A percentile compares a stretch with the other conserved stretches of the same genome.
phyloP scores from a whole-genome alignment of 257 asterid species.

The Mitragyna speciosa region DNA sequence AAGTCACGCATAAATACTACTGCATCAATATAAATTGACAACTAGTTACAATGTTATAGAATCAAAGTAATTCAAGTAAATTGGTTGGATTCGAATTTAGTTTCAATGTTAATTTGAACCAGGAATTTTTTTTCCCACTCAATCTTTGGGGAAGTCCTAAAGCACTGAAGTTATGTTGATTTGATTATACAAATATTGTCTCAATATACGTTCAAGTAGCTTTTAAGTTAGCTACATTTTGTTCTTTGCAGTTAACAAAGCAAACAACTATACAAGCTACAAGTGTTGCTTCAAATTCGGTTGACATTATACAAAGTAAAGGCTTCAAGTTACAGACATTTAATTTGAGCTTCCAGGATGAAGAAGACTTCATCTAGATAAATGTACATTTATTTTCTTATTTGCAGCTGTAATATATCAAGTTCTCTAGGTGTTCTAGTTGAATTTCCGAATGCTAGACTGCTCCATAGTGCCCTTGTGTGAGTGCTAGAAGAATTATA shows the following conservation, averaged over 20 bases:
- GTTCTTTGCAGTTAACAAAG: constrained; percentile 52
- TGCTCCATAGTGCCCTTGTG: constrained; percentile 5
- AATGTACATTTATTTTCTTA: not conserved
- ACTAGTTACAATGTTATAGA: not conserved
- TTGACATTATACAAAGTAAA: constrained; percentile 82
- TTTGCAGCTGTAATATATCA: not conserved
- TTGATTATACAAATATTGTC: too few relatives aligned
- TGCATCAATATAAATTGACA: not conserved
- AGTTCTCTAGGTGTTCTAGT: not conserved
- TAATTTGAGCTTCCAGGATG: constrained; percentile 91
- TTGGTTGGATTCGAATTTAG: not conserved
- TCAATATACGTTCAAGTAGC: too few relatives aligned
- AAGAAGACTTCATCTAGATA: constrained; percentile 62
- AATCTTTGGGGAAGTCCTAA: not conserved
- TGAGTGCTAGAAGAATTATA: not conserved
- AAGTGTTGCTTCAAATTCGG: constrained; percentile 88
- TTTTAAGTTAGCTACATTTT: not conserved
- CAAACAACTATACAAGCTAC: constrained; percentile 95
- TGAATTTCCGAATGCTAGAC: constrained; percentile 4
- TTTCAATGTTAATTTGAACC: not conserved
- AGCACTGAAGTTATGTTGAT: not conserved
- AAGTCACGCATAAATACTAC: not conserved
- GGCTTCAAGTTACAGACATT: constrained; percentile 92
- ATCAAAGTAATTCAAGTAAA: not conserved
- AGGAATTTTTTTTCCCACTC: not conserved